Conservation (phyloP, 2,329 filamentous ascomycete species). For the Helotiales sp. region DNA sequence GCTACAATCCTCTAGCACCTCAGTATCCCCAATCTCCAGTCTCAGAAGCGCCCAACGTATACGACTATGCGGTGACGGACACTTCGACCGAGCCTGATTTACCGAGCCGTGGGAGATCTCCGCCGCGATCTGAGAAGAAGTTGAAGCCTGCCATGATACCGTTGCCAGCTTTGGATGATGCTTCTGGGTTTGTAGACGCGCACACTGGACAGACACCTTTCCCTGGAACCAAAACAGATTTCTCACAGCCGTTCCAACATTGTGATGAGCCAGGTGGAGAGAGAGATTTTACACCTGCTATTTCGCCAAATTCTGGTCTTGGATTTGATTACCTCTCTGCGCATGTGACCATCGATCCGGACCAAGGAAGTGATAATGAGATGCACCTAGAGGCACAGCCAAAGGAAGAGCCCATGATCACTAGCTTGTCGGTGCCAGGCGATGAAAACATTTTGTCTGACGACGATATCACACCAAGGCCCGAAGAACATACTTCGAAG, state of each 20-base stretch:
- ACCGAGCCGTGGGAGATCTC: slow-evolving; percentile 34
- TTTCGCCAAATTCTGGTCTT: neutral
- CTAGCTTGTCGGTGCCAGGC: neutral
- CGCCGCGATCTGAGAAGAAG: slow-evolving; percentile 21
- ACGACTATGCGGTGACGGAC: slow-evolving; percentile 31
- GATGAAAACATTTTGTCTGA: neutral
- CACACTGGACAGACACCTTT: slow-evolving; percentile 4
- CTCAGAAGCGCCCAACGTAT: slow-evolving; percentile 18
- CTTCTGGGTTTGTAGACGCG: slow-evolving; percentile 17
- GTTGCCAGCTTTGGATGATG: slow-evolving; percentile 16
- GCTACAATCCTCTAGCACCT: slow-evolving; percentile 7
- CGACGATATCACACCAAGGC: neutral
- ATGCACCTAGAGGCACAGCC: neutral
- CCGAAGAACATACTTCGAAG: neutral
- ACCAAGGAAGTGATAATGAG: no score
- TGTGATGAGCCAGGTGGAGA: neutral
- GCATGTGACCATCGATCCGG: neutral
- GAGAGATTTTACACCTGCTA: neutral
- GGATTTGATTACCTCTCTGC: neutral
- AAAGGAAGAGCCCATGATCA: neutral
- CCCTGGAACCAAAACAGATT: slow-evolving; percentile 2
- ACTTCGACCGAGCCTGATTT: slow-evolving; percentile 27
- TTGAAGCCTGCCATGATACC: slow-evolving; percentile 10
- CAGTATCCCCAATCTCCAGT: slow-evolving; percentile 13
- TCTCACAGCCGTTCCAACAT: neutral